Evolutionary conservation across 345 rosid genomes (phyloP).

Genomic region (Trapa incisa): DNA sequence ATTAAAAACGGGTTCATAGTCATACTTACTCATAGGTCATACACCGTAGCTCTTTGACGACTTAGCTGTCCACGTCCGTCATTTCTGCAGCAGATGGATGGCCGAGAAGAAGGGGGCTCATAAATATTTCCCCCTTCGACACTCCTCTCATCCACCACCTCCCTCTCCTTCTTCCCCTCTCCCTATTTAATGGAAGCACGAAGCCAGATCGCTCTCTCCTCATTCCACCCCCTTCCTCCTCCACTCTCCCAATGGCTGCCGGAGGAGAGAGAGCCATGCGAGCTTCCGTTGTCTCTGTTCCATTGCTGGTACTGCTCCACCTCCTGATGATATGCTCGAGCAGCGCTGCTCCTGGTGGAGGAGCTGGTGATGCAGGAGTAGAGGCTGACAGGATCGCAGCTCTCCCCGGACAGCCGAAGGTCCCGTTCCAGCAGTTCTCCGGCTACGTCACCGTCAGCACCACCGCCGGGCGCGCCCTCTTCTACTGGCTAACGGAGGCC

Average conservation of each 20-base stretch:
- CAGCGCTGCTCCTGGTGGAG: not conserved
- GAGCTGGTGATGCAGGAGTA: constrained; percentile 19
- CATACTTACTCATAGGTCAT: too few relatives aligned
- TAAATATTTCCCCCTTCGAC: too few relatives aligned
- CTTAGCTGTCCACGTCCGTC: too few relatives aligned
- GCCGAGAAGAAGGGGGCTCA: too few relatives aligned
- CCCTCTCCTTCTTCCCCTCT: too few relatives aligned
- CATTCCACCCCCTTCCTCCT: not conserved
- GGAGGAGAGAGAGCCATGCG: not conserved
- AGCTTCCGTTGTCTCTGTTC: not conserved
- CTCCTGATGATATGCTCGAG: not conserved
- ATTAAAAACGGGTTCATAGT: too few relatives aligned
- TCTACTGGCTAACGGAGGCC: constrained; percentile 94
- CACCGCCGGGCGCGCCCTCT: constrained; percentile 68
- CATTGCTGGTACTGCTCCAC: not conserved
- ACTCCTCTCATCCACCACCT: too few relatives aligned
- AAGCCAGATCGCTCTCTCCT: not conserved
- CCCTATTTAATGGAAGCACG: not conserved
- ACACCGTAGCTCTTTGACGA: too few relatives aligned
- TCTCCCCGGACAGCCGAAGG: constrained; percentile 92
- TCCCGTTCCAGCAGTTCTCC: constrained; percentile 77
- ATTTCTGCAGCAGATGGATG: too few relatives aligned
- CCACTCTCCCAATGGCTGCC: not conserved
- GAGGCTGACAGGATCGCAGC: constrained; percentile 58
- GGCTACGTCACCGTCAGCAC: constrained; percentile 74